These are phyloP conservation scores for Penicillium coffeae DNA, from an alignment of 495 filamentous ascomycete genomes.

Conservation along the genomic window DNA sequence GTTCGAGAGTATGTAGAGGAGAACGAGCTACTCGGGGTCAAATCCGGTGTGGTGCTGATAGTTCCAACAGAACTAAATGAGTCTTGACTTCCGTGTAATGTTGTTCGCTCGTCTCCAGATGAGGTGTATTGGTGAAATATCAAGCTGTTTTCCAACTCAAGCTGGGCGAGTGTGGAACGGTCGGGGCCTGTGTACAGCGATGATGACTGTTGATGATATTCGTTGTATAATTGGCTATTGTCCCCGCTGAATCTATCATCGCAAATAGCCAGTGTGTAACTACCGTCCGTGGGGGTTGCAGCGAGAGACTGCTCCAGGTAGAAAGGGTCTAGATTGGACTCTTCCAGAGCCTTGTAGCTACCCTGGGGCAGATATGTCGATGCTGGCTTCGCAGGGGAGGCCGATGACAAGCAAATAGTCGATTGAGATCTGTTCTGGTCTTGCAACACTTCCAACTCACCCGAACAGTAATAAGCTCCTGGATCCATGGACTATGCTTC, in stretches of 20 bases:
- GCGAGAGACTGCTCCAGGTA: constrained; percentile 42
- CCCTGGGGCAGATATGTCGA: constrained; percentile 35
- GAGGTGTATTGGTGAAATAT: constrained; percentile 28
- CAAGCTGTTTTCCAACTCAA: constrained; percentile 35
- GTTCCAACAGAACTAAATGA: constrained; percentile 40
- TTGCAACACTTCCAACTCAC: constrained; percentile 34
- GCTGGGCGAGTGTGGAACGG: constrained; percentile 34
- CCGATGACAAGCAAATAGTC: constrained; percentile 30
- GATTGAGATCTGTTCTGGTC: constrained; percentile 36
- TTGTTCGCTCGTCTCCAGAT: constrained; percentile 22
- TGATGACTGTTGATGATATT: constrained; percentile 6
- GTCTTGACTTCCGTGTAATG: constrained; percentile 28
- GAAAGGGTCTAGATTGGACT: constrained; percentile 44
- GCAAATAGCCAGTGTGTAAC: constrained; percentile 25
- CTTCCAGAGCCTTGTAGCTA: constrained; percentile 30
- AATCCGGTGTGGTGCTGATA: constrained; percentile 33
- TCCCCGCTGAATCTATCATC: constrained; percentile 37
- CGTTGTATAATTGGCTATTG: constrained; percentile 32
- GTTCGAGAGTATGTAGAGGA: constrained; percentile 41
- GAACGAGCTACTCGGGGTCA: constrained; percentile 47
- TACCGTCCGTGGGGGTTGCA: constrained; percentile 25
- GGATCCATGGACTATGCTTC: constrained; percentile 42
- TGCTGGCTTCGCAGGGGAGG: constrained; percentile 30
- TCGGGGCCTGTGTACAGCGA: constrained; percentile 19
- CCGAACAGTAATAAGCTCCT: constrained; percentile 31